Base-by-base conservation (phyloP, 345 rosid genomes). In the Linum trigynum region DNA sequence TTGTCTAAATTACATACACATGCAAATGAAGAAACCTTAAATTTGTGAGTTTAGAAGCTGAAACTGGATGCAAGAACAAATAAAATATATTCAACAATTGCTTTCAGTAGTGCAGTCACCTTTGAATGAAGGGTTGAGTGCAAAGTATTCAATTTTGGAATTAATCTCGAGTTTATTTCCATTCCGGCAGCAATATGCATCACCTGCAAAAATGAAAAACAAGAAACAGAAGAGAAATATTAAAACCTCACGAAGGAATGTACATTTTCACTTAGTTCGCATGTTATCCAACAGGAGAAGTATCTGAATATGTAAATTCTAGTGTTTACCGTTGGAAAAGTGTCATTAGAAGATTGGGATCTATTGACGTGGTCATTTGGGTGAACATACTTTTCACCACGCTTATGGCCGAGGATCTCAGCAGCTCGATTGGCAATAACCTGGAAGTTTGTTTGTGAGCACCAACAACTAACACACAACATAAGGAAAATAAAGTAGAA, bases 181-280 rank as follows among this genome's bases (percentile, higher is more conserved):
- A 66, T 81, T 56, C 89, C 97, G 69, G 97, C 96, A 56, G 99
- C 97, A 74, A 94, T 90, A 77, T 94, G 98, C 98, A 92, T 92
- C 64, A 90, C 98, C 97, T 86, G 71, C 53, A 77, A 43, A 71
- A 16, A 41, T 70, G 65, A 7, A 66, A 64, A 9, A 67, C 0
- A 48, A 48, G 8, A 15, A 8, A 48, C 12, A 15, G 53, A 48
- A 45, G 10, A 42, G n/a, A 5, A 42, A 10, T 42, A 42, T 42
- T 3, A 42, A 10, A 42, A 42, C 10, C 48, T 42, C 10, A 42
- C 48, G 14, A 48, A 48, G 12, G 53, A 48, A 48, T 48, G 12
- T 15, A 48, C 10, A n/a, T n/a, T n/a, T 48, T 48, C 53, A 48
- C 53, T 5, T 11, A 48, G n/a, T n/a, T n/a, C n/a, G n/a, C n/a